These are phyloP conservation scores for Phytophthora multivora DNA, from an alignment of 352 stramenopile species.

Conservation along the genomic window DNA sequence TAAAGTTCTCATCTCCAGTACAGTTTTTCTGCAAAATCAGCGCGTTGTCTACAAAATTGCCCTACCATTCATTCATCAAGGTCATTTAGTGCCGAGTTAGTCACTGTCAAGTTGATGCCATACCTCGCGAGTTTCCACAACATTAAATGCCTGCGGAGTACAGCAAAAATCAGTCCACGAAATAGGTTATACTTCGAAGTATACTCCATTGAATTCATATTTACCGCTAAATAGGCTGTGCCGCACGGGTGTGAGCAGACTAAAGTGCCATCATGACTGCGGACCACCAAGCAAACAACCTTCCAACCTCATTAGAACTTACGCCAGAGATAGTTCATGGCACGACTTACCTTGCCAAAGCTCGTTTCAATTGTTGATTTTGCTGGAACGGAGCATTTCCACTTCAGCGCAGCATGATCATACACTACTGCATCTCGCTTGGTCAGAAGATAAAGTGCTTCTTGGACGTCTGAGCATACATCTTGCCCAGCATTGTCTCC, in stretches of 20 bases:
- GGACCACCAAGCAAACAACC: slow-evolving; percentile 48
- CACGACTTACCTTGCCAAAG: slow-evolving; percentile 51
- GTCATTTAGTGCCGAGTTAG: neutral
- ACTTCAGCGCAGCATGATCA: slow-evolving; percentile 41
- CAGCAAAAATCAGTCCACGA: too few species aligned
- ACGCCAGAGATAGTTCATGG: neutral
- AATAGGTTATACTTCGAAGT: too few species aligned
- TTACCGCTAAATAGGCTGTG: slow-evolving; percentile 55
- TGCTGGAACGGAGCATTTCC: slow-evolving; percentile 46
- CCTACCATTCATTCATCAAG: slow-evolving; percentile 20
- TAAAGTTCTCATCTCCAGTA: slow-evolving; percentile 5
- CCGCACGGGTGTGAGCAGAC: slow-evolving; percentile 51
- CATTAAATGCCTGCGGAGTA: slow-evolving; percentile 35
- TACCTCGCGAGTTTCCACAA: slow-evolving; percentile 45
- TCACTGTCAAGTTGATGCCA: neutral
- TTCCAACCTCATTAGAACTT: slow-evolving; percentile 2
- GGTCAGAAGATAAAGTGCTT: slow-evolving; percentile 53
- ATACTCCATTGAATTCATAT: neutral
- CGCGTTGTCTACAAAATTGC: slow-evolving; percentile 34
- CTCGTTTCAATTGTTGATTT: slow-evolving; percentile 48
- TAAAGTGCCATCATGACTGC: slow-evolving; percentile 55
- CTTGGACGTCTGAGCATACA: slow-evolving; percentile 48
- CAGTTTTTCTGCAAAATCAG: slow-evolving; percentile 8
- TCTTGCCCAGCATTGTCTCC: neutral
- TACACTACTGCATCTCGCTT: slow-evolving; percentile 60